phyloP scores from a whole-genome alignment of 768 basidiomycete species.

The Hypholoma fasciculare region DNA sequence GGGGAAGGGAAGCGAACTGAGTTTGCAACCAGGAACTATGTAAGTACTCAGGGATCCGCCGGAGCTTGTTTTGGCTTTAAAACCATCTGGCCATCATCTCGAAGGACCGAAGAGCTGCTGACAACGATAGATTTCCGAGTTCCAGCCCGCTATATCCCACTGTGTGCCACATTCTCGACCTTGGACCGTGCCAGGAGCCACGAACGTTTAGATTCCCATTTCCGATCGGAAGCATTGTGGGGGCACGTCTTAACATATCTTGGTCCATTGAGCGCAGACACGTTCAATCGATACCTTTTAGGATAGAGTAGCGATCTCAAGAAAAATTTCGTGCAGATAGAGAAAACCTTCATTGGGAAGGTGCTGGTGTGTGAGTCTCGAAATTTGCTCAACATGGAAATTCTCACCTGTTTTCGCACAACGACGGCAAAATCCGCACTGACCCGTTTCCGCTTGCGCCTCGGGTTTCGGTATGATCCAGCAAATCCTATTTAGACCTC shows the following conservation, averaged over 20 bases:
- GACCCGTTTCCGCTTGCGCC: not conserved
- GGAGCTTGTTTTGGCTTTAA: slow-evolving; percentile 4
- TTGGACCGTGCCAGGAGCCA: not conserved
- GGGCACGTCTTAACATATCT: not conserved
- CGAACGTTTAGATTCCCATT: slow-evolving; percentile 1
- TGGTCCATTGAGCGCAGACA: not conserved
- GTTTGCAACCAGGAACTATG: not conserved
- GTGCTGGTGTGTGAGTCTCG: not conserved
- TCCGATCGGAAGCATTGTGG: not conserved
- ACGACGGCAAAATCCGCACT: not conserved
- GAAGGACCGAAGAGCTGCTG: not conserved
- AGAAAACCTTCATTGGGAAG: not conserved
- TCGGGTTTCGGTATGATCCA: not conserved
- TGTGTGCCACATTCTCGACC: no score
- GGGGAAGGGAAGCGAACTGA: not conserved
- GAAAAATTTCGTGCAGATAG: not conserved
- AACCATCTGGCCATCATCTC: slow-evolving; percentile 1
- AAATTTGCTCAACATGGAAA: slow-evolving; percentile 2
- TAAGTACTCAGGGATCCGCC: slow-evolving; percentile 4
- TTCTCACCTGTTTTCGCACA: slow-evolving; percentile 3
- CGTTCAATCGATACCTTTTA: not conserved
- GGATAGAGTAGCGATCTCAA: not conserved
- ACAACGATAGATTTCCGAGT: no score
- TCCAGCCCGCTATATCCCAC: no score
- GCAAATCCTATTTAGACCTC: not conserved